Base-by-base conservation (phyloP, 768 basidiomycete genomes). In the Leccinellum albellum region DNA sequence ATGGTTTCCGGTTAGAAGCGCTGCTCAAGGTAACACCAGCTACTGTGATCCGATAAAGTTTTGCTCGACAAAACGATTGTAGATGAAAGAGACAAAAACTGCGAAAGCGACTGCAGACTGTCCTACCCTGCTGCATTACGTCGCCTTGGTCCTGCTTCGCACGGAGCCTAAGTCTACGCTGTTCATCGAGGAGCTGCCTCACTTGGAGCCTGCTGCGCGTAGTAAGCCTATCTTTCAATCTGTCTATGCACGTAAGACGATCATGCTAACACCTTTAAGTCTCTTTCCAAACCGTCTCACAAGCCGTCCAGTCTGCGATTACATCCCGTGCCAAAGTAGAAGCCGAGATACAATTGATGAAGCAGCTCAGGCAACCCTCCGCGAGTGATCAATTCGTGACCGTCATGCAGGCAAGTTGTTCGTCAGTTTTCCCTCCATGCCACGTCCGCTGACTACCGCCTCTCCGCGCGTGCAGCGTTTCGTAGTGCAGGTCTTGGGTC, bases 71-170 rank as follows among this genome's bases (percentile, higher is more conserved):
- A 32, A 37, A 37, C 35, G 13, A 48, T n/a, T 21, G 31, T 59
- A 96, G 94, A 73, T 94, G 74, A 87, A 84, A 66, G 92, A 94
- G 62, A 94, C 87, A 8, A 91, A 83, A 72, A 89, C 91, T 1
- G 83, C 81, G 0, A 86, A 82, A 55, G 82, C 81, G 0, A 81
- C 82, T 0, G 50, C 82, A 0, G 83, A 83, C 7, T 95, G 91
- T 61, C 92, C 94, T 0, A 96, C 93, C 0, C 75, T 98, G n/a
- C 77, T 97, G 13, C 94, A 96, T 69, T 96, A 93, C 67, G 70
- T 96, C n/a, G 91, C 90, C 13, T 80, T 82, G 48, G 79, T 89
- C 6, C 76, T 96, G 15, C 64, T 89, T 55, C 81, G 86, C 29
- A 79, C 79, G 6, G 86, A 94, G 65, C 81, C 88, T 0, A 74